These are phyloP conservation scores for Cardamine chenopodiifolia DNA, from an alignment of 345 rosid species.

Conservation along the genomic window DNA sequence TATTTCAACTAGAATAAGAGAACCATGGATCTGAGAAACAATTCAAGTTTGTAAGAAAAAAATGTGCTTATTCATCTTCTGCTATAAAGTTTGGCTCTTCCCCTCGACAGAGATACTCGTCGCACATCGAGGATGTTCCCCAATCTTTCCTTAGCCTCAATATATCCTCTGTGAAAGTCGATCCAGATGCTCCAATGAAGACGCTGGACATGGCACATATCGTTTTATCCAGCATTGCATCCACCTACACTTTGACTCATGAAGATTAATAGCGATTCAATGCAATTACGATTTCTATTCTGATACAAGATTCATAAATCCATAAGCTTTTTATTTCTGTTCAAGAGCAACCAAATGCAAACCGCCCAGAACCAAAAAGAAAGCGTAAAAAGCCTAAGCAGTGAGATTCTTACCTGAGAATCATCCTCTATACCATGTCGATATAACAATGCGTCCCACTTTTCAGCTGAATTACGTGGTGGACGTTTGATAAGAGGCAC, in stretches of 20 bases:
- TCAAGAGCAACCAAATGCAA: not conserved
- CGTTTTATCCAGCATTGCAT: constrained; percentile 93
- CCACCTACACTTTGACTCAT: constrained; percentile 59
- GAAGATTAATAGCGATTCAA: not conserved
- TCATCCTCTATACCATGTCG: constrained; percentile 72
- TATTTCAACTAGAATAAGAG: not conserved
- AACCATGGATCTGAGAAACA: constrained; percentile 1
- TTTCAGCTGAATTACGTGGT: constrained; percentile 73
- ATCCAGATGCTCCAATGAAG: constrained; percentile 76
- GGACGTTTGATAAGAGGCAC: constrained; percentile 83
- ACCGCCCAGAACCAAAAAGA: not conserved
- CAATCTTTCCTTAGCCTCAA: constrained; percentile 81
- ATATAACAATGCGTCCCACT: constrained; percentile 89
- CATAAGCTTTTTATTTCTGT: no score
- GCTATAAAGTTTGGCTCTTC: constrained; percentile 81
- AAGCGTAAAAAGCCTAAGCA: not conserved
- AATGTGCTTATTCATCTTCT: constrained; percentile 53
- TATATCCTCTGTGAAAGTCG: constrained; percentile 90
- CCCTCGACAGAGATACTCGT: constrained; percentile 87
- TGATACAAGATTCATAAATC: not conserved
- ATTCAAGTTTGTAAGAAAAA: not conserved
- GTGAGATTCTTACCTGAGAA: constrained; percentile 58
- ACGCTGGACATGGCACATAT: constrained; percentile 81
- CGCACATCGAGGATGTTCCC: constrained; percentile 77
- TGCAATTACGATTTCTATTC: not conserved